Evolutionary conservation across 2,329 filamentous ascomycete genomes (phyloP), one percentile per base, ranked within the genome.

Genomic region (Fusarium albidum): DNA sequence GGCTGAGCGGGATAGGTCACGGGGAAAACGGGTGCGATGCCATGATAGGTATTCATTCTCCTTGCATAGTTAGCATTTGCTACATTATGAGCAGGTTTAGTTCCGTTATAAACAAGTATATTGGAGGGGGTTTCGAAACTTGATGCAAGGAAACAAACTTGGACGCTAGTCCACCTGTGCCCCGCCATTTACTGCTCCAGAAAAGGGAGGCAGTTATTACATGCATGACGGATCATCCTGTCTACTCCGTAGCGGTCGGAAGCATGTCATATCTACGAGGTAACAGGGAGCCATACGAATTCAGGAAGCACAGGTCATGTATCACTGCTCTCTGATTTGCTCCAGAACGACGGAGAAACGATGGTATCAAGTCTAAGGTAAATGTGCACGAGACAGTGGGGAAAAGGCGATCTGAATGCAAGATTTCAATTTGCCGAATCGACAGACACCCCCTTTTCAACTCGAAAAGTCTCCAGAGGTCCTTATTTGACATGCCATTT

Each of bases 401-500:
- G 27, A 33, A 37, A 21, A 49, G 25, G 42, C 13, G 37, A 32
- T 53, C 56, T 56, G 62, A 66, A 65, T 65, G 59, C 61, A 69
- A 66, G 63, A 69, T 69, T 69, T 68, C 65, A 66, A 68, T 68
- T 71, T 72, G 71, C 67, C 71, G 66, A 68, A 66, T 66, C 54
- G 64, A 64, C 59, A 64, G n/a, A n/a, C n/a, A n/a, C n/a, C n/a
- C n/a, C n/a, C 63, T 66, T 64, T 65, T 67, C 55, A 69, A 68
- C 64, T 68, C 64, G 61, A 69, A 51, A 61, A 63, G 65, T 65
- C 67, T 68, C 63, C 59, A 68, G 62, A 64, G 65, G 66, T 66
- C 71, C 62, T 60, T 73, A 71, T 72, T 68, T 73, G 73, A 77
- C 71, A 76, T 74, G 71, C 73, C 72, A 74, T 69, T 70, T 72